Conservation (phyloP, 2,329 filamentous ascomycete genomes). For the Hypoxylon sp. region DNA sequence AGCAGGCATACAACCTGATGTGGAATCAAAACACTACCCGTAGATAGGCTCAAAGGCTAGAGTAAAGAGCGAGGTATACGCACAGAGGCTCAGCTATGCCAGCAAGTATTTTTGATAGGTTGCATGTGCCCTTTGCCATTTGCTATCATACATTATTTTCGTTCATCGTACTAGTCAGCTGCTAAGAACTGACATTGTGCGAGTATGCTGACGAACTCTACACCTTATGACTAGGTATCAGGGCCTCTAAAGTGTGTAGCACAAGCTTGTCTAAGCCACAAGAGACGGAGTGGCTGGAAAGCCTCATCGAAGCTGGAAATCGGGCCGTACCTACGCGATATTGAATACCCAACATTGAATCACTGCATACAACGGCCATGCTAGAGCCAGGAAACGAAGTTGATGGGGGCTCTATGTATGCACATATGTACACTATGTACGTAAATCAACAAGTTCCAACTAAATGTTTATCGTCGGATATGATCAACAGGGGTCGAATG, state of each 20-base stretch:
- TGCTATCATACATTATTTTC: neutral
- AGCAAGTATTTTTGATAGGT: neutral
- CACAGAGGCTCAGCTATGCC: neutral
- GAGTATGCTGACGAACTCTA: neutral
- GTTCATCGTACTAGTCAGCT: neutral
- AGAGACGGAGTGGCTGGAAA: neutral
- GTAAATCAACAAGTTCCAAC: neutral
- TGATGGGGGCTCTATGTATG: no score
- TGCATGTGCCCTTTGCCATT: neutral
- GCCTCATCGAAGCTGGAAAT: neutral
- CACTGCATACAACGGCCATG: no score
- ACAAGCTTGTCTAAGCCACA: neutral
- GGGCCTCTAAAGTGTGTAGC: no score
- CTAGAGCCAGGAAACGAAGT: no score
- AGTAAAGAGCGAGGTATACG: neutral
- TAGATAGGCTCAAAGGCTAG: neutral
- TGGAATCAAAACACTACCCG: neutral
- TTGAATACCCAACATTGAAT: no score
- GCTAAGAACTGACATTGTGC: neutral
- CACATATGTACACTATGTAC: no score
- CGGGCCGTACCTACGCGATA: neutral
- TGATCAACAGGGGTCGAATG: conserved; percentile 21
- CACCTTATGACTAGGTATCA: neutral
- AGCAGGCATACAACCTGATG: neutral
- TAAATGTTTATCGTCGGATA: conserved; percentile 9